Base-by-base conservation (phyloP, 2,329 filamentous ascomycete species). In the Fusarium anguioides region DNA sequence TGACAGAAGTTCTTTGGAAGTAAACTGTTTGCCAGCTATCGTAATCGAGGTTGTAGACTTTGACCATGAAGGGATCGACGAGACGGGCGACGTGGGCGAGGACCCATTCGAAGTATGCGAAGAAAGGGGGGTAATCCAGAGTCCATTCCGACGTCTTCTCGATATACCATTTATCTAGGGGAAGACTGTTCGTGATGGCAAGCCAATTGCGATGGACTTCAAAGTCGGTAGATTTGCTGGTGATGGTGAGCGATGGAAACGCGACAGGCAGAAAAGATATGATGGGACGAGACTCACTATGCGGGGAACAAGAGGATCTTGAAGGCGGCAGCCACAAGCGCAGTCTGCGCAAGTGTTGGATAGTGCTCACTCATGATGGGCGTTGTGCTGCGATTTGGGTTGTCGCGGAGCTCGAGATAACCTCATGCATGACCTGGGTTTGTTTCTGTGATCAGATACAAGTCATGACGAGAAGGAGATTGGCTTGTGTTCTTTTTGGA, bases 81-180 rank as follows among this genome's bases (percentile, higher is more conserved):
- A 92, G 87, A 68, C 84, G 87, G 24, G 94, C 96, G 58, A 89
- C 83, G 73, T 96, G 92, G 44, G 95, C 96, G 73, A 99, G 85
- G 41, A 89, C 77, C 93, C 93, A 98, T 84, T 99, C 96, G 81
- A 98, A 97, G 77, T 92, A 94, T 71, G 96, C 96, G 76, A 99
- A 99, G 81, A 98, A 97, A 9, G 96, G 96, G 29, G 96, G 96
- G 77, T 99, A 99, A 81, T 99, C 96, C 75, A 99, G 90, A 0
- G 96, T 99, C 96, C 96, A 99, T 93, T 98, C 93, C 60, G 96
- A 99, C 3, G 94, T 97, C 81, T 94, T 91, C 84, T 99, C 96
- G 76, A 91, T 94, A 81, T 99, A 99, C 96, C 96, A 99, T 71
- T 96, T 85, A 78, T 91, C 89, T 48, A 94, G 81, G 5, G 95